Evolutionary conservation across 1,284 basidiomycete species (phyloP).

Genomic region (Ceratobasidium papillatum): DNA sequence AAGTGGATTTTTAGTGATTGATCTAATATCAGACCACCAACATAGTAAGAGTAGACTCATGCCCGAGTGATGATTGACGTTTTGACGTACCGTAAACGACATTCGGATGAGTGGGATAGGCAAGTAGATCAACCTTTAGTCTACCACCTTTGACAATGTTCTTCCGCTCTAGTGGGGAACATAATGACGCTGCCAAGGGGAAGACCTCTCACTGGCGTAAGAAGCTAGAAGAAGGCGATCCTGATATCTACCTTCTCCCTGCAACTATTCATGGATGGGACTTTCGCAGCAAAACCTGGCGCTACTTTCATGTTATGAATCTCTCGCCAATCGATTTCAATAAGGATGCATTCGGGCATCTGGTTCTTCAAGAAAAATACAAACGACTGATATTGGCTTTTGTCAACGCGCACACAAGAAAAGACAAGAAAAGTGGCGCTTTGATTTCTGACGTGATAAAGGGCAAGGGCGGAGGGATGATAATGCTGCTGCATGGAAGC

Average conservation of each 20-base stretch:
- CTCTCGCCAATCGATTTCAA: background rate
- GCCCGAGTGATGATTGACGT: constrained; percentile 19
- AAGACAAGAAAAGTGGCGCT: background rate
- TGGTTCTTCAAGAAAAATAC: background rate
- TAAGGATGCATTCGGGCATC: background rate
- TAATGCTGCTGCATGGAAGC: constrained; percentile 14
- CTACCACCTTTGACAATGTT: background rate
- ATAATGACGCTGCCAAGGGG: background rate
- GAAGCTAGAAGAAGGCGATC: background rate
- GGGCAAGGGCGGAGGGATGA: constrained; percentile 8
- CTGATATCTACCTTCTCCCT: background rate
- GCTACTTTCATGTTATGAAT: background rate
- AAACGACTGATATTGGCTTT: background rate
- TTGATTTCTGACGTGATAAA: background rate
- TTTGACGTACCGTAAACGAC: background rate
- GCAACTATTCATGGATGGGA: background rate
- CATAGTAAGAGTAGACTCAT: background rate
- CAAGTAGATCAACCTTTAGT: background rate
- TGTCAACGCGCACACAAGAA: constrained; percentile 4
- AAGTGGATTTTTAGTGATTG: background rate
- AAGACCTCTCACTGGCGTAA: background rate
- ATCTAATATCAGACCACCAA: background rate
- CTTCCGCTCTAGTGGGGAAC: background rate
- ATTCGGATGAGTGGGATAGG: background rate
- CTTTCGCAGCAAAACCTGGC: background rate